Evolutionary conservation across 2,329 filamentous ascomycete genomes (phyloP), one percentile per base, ranked within the genome.

Genomic region (Conoideocrella luteorostrata): DNA sequence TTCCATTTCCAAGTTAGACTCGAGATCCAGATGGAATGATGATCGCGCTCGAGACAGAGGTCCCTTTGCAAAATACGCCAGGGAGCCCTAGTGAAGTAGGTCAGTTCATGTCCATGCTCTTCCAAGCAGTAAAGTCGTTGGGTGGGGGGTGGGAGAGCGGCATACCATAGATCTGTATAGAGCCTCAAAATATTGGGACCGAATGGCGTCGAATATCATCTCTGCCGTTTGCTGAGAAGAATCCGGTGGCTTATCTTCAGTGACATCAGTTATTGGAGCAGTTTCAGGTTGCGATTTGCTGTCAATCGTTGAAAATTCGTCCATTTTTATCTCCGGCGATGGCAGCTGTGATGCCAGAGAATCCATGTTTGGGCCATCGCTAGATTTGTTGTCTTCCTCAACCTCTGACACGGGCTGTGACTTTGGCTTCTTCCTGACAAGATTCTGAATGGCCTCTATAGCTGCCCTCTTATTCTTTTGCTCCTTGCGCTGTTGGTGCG

Each of bases 11-110:
- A 82, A 64, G 18, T 72, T 76, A 6, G 74, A 68, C 57, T 83
- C 78, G 41, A 76, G 75, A 48, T 80, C 75, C 12, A 80, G 65
- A 45, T 82, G 78, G 50, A 88, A 88, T 12, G 81, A 77, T 37
- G 82, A 84, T 47, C 86, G 77, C 36, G 85, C 82, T 52, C 86
- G 76, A 35, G 86, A 87, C 17, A 93, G 67, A 2, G 87, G 85
- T 1, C 86, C 87, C 66, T 93, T 93, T 17, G 83, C 83, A 62
- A 91, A 90, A 62, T 90, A 93, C 46, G 86, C 86, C 45, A 91
- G 67, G 4, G 86, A 88, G 26, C 84, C 86, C 74, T 86, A 13
- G 26, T 13, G 4, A 26, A 23, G n/a, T 24, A 15, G 3, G 58
- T n/a, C n/a, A n/a, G n/a, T n/a, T n/a, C n/a, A n/a, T n/a, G n/a